These are phyloP conservation scores for Erythrobasidium yunnanense DNA, from an alignment of 768 basidiomycete genomes.

Conservation along the genomic window DNA sequence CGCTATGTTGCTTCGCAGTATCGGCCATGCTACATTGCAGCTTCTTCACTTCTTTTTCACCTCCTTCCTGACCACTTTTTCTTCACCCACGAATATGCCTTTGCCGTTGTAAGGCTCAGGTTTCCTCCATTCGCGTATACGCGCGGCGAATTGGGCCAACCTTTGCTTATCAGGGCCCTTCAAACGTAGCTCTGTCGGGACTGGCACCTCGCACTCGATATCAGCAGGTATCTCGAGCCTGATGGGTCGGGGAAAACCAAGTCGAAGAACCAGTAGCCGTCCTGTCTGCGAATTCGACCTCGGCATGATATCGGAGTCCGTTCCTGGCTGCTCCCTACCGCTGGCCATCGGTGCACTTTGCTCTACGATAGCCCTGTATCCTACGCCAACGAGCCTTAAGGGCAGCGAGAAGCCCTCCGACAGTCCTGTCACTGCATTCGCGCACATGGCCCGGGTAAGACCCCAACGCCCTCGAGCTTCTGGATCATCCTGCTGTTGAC, in stretches of 20 bases:
- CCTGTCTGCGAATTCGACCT: not conserved
- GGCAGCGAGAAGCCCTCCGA: conserved; percentile 74
- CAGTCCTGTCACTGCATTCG: conserved; percentile 81
- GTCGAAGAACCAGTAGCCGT: conserved; percentile 61
- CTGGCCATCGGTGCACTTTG: conserved; percentile 49
- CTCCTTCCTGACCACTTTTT: conserved; percentile 78
- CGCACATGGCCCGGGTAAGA: conserved; percentile 76
- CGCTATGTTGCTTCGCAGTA: no score
- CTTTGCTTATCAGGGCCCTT: conserved; percentile 77
- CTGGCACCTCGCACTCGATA: conserved; percentile 68
- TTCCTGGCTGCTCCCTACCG: not conserved
- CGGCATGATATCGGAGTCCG: not conserved
- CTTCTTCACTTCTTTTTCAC: conserved; percentile 81
- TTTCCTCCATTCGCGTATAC: conserved; percentile 67
- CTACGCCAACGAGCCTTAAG: conserved; percentile 83
- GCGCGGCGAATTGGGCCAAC: conserved; percentile 76
- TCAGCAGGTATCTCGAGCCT: conserved; percentile 67
- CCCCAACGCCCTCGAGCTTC: conserved; percentile 84
- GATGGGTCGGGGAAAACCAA: conserved; percentile 83
- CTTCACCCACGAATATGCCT: conserved; percentile 90
- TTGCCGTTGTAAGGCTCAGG: conserved; percentile 92
- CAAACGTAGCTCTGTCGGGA: conserved; percentile 71
- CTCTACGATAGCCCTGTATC: conserved; percentile 80
- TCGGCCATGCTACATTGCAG: no score
- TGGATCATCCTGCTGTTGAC: conserved; percentile 44